These are phyloP conservation scores for Nemania diffusa DNA, from an alignment of 2,329 filamentous ascomycete species.

Conservation along the genomic window DNA sequence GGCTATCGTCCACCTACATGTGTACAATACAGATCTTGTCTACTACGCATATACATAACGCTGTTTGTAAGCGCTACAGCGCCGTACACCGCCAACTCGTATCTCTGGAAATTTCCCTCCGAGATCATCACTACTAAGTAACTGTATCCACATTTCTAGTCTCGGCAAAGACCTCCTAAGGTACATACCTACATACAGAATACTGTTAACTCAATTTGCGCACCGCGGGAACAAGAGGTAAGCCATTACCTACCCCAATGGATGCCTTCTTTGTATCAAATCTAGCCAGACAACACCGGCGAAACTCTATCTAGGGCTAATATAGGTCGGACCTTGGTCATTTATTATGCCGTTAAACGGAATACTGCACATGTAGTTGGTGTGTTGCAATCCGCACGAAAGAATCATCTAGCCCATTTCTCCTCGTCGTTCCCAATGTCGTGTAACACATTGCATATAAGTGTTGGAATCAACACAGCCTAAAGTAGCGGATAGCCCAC, in stretches of 20 bases:
- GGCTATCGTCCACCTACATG: background rate
- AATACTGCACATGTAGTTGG: background rate
- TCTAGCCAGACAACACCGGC: background rate
- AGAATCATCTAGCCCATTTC: constrained; percentile 30
- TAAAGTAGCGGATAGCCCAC: constrained; percentile 28
- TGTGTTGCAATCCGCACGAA: constrained; percentile 1
- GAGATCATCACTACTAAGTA: constrained; percentile 13
- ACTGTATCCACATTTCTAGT: background rate
- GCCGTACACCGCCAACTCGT: constrained; percentile 29
- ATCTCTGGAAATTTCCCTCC: constrained; percentile 21
- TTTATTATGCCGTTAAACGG: constrained; percentile 1
- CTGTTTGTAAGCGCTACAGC: constrained; percentile 3
- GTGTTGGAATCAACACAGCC: constrained; percentile 29
- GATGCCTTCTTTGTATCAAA: background rate
- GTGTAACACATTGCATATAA: constrained; percentile 27
- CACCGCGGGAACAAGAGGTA: background rate
- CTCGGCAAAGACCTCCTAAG: background rate
- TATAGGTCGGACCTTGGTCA: background rate
- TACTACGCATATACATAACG: background rate
- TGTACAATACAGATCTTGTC: background rate
- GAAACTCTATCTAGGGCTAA: background rate
- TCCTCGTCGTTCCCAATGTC: constrained; percentile 19
- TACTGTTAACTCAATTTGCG: constrained; percentile 7
- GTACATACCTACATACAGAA: too few relatives aligned
- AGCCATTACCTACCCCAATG: background rate